A percentile compares a stretch with the other conserved stretches of the same genome.
phyloP scores from a whole-genome alignment of 2,329 filamentous ascomycete genomes.

The Geosmithia flava region DNA sequence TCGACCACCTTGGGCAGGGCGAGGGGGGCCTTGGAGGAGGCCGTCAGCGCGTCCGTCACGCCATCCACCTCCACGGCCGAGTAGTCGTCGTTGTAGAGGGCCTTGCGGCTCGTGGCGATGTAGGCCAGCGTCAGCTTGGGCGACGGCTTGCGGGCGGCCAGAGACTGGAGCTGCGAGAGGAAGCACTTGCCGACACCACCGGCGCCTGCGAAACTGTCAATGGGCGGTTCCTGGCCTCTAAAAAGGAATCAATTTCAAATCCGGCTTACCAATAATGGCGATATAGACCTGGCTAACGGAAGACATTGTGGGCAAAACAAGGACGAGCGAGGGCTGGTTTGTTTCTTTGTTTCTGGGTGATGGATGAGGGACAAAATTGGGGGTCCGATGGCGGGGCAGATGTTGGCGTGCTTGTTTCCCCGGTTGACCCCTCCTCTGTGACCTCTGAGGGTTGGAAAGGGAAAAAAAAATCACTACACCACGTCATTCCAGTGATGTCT shows the following conservation, averaged over 20 bases:
- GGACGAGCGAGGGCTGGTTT: conserved; percentile 3
- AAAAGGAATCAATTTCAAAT: neutral
- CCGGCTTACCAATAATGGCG: conserved; percentile 35
- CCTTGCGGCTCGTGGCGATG: conserved; percentile 75
- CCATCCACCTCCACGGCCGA: conserved; percentile 50
- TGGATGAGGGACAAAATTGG: conserved; percentile 9
- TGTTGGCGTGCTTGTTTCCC: neutral
- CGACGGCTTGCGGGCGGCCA: conserved; percentile 53
- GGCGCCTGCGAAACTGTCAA: conserved; percentile 45
- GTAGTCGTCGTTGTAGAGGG: conserved; percentile 64
- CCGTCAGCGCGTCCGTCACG: conserved; percentile 48
- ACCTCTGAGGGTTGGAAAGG: neutral
- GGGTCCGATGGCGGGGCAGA: conserved; percentile 20
- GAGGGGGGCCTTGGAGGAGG: conserved; percentile 53
- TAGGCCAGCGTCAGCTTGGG: conserved; percentile 69
- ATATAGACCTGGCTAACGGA: conserved; percentile 34
- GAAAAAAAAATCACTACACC: neutral
- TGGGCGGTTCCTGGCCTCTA: neutral
- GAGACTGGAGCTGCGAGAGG: conserved; percentile 63
- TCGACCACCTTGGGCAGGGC: conserved; percentile 58
- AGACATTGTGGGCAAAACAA: conserved; percentile 20
- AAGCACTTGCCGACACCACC: conserved; percentile 91
- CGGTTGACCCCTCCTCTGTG: neutral
- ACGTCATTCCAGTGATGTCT: neutral
- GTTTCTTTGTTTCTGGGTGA: conserved; percentile 10